phyloP scores from a whole-genome alignment of 2,329 filamentous ascomycete genomes.

The Talaromyces sp. region DNA sequence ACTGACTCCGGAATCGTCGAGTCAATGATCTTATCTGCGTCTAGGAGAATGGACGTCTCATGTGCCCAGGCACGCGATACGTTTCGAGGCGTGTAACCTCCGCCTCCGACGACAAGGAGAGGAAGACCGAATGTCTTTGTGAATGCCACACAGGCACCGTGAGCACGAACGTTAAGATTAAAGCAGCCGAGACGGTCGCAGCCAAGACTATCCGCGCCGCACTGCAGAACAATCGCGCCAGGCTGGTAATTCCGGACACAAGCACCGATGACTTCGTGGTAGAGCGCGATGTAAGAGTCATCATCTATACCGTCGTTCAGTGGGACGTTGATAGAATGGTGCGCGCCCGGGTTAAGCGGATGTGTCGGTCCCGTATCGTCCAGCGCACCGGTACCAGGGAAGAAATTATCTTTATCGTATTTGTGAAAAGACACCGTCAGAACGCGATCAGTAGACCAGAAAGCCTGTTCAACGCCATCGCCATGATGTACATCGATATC shows the following conservation, averaged over 20 bases:
- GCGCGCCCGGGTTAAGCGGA: constrained; percentile 82
- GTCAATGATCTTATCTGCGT: constrained; percentile 69
- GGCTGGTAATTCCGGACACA: constrained; percentile 85
- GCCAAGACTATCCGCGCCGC: constrained; percentile 90
- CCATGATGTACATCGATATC: constrained; percentile 93
- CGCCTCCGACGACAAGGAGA: constrained; percentile 87
- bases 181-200: constrained; percentile 93
- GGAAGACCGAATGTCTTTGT: constrained; percentile 81
- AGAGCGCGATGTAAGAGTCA: constrained; percentile 82
- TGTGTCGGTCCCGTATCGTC: constrained; percentile 82
- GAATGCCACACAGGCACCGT: constrained; percentile 87
- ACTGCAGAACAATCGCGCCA: constrained; percentile 88
- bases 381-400: constrained; percentile 86
- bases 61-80: constrained; percentile 96
- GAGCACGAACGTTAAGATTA: constrained; percentile 93
- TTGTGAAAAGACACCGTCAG: constrained; percentile 97
- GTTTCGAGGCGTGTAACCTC: constrained; percentile 94
- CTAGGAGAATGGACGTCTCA: constrained; percentile 88
- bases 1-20: constrained; percentile 76
- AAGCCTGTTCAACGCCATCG: constrained; percentile 88
- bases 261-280: constrained; percentile 75
- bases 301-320: constrained; percentile 90
- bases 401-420: constrained; percentile 82
- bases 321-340: constrained; percentile 88
- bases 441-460: constrained; percentile 84